Conservation (phyloP, 1,284 basidiomycete species). For the Pseudozyma tsukubaensis region DNA sequence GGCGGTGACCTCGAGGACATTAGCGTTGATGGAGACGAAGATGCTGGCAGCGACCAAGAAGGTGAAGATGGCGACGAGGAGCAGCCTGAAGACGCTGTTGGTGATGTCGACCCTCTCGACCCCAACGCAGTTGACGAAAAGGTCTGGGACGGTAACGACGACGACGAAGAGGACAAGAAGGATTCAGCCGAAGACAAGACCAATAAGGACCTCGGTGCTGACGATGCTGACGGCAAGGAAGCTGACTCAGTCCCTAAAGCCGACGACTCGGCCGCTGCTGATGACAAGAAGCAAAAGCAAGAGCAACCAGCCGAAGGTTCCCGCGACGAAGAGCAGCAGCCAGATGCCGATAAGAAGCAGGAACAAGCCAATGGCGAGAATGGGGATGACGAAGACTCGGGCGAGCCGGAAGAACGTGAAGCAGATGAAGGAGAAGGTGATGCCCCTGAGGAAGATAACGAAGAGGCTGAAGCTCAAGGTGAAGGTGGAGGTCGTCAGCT, state of each 20-base stretch:
- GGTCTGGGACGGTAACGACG: slow-evolving; percentile 91
- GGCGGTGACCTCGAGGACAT: slow-evolving; percentile 80
- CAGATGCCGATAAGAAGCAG: slow-evolving; percentile 25
- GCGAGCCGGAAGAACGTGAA: slow-evolving; percentile 54
- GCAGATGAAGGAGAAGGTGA: slow-evolving; percentile 59
- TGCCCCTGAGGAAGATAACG: slow-evolving; percentile 61
- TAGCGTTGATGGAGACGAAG: slow-evolving; percentile 72
- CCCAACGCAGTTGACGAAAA: slow-evolving; percentile 92
- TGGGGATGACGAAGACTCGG: slow-evolving; percentile 35
- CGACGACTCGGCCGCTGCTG: slow-evolving; percentile 24
- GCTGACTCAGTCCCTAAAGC: slow-evolving; percentile 49
- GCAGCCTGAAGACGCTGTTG: slow-evolving; percentile 83
- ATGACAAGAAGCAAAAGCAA: slow-evolving; percentile 69
- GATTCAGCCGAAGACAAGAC: slow-evolving; percentile 66
- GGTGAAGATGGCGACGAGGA: slow-evolving; percentile 72
- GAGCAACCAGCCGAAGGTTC: slow-evolving; percentile 70
- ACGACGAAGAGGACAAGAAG: slow-evolving; percentile 72
- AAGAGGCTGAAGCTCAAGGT: slow-evolving; percentile 68
- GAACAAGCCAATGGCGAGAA: slow-evolving; percentile 24
- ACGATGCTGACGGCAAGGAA: slow-evolving; percentile 66
- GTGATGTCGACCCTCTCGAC: slow-evolving; percentile 86
- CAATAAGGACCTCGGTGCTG: slow-evolving; percentile 68
- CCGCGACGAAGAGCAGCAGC: slow-evolving; percentile 70
- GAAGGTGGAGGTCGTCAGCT: slow-evolving; percentile 69
- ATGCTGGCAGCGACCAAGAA: slow-evolving; percentile 72